Conservation (phyloP, 352 stramenopile genomes). For the Phytopythium boreale region DNA sequence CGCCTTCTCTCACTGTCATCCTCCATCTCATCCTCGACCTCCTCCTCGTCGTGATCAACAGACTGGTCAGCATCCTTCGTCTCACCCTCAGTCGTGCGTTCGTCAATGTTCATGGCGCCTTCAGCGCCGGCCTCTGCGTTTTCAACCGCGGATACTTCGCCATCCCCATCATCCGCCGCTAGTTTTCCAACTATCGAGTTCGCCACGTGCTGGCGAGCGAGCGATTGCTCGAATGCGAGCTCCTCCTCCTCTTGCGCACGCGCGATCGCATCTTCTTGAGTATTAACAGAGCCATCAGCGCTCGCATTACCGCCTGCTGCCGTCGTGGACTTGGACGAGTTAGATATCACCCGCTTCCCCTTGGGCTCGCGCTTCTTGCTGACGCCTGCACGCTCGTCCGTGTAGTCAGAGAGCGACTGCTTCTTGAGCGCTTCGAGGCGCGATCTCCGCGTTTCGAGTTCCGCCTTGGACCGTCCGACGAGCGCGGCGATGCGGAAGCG, state of each 20-base stretch:
- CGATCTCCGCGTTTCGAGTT: slow-evolving; percentile 61
- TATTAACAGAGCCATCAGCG: slow-evolving; percentile 6
- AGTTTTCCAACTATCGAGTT: too few species aligned
- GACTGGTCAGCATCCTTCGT: slow-evolving; percentile 8
- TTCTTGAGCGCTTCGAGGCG: slow-evolving; percentile 75
- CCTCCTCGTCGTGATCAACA: slow-evolving; percentile 33
- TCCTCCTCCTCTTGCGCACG: slow-evolving; percentile 33
- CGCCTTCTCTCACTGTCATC: slow-evolving; percentile 13
- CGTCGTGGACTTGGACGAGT: slow-evolving; percentile 3
- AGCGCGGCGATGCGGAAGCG: slow-evolving; percentile 67
- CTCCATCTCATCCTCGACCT: slow-evolving; percentile 29
- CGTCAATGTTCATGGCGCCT: not conserved
- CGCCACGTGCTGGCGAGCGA: slow-evolving; percentile 24
- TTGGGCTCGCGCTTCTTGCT: slow-evolving; percentile 14
- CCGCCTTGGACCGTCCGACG: slow-evolving; percentile 62
- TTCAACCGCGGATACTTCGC: not conserved
- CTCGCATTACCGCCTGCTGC: slow-evolving; percentile 5
- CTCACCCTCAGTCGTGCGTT: not conserved
- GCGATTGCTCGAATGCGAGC: slow-evolving; percentile 35
- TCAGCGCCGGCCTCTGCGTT: not conserved
- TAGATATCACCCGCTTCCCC: slow-evolving; percentile 14
- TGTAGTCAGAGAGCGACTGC: slow-evolving; percentile 57
- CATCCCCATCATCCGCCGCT: slow-evolving; percentile 17
- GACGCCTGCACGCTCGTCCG: slow-evolving; percentile 33
- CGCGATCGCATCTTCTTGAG: slow-evolving; percentile 12